These are phyloP conservation scores for Astragalus membranaceus DNA, from an alignment of 306 rosid genomes.

Conservation along the genomic window DNA sequence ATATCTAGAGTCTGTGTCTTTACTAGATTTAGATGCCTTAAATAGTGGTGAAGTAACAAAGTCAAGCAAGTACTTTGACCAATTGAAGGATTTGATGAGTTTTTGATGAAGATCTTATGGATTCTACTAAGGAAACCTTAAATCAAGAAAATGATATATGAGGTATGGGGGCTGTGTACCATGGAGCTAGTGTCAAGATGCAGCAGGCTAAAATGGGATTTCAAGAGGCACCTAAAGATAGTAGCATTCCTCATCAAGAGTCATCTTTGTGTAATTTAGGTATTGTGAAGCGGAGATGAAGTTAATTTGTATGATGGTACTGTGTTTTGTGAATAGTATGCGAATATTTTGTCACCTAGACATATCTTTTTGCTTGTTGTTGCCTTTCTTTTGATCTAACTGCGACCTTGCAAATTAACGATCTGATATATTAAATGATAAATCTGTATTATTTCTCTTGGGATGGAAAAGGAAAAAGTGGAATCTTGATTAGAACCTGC, in stretches of 20 bases:
- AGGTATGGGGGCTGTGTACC: neutral
- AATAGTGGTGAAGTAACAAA: constrained; percentile 31
- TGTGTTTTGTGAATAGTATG: neutral
- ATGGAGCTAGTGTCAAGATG: constrained; percentile 26
- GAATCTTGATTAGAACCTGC: too few species aligned
- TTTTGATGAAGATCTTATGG: constrained; percentile 22
- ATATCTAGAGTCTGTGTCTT: constrained; percentile 32
- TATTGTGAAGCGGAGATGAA: constrained; percentile 49
- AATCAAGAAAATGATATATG: constrained; percentile 1
- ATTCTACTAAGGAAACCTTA: neutral
- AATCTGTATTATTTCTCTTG: too few species aligned
- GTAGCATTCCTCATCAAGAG: constrained; percentile 13
- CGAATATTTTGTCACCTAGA: neutral
- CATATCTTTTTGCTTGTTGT: neutral
- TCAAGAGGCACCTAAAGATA: constrained; percentile 21
- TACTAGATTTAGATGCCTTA: constrained; percentile 44
- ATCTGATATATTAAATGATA: too few species aligned
- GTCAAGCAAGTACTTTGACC: constrained; percentile 48
- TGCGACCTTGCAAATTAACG: neutral
- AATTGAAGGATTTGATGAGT: constrained; percentile 40
- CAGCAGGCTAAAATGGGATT: constrained; percentile 30
- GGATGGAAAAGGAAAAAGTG: too few species aligned
- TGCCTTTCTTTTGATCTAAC: neutral
- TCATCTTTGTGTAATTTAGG: constrained; percentile 29
- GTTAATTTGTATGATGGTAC: neutral